Evolutionary conservation across 345 rosid genomes (phyloP), one percentile per base, ranked within the genome.

Genomic region (Pistacia vera): DNA sequence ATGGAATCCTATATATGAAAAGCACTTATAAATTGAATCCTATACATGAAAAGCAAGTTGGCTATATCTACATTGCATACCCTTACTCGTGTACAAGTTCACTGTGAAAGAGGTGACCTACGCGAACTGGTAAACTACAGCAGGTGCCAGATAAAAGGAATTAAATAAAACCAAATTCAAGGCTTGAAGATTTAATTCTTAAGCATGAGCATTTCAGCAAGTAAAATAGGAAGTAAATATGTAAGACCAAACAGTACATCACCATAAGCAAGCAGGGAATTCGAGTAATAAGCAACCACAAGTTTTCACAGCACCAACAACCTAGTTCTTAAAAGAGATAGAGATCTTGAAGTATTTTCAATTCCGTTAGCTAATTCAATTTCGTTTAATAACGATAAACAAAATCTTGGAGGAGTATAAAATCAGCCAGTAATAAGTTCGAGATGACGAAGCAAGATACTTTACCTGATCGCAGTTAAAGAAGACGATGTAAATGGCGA

Each of bases 401-500:
- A 66, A 36, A 56, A 49, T 12, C 71, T 49, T 7, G 16, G 0
- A 20, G 72, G 59, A 68, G 57, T 12, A 67, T 17, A 51, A 54
- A 55, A 48, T 48, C 20, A 22, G 20, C 8, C 46, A 7, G 46
- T 1, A 5, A 41, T 41, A 41, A 41, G 46, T 41, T 41, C 46
- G 46, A 41, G 46, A 41, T 6, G 46, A 41, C 6, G 9, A 41
- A 41, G 46, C 9, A 41, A 41, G 46, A 41, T 41, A 8, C 46
- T 7, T 41, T 41, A 41, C 46, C 0, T 41, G 46, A 41, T 41
- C 9, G 46, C 33, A 30, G 33, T 30, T 72, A 48, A 3, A 66
- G 3, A 0, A 73, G 75, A 48, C 71, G 11, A 49, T 75, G 36
- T 78, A 71, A 84, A 65, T 81, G 82, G 63, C 85, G 64, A 71